phyloP scores from a whole-genome alignment of 2,329 filamentous ascomycete species.

The Ophiosphaerella narmari region DNA sequence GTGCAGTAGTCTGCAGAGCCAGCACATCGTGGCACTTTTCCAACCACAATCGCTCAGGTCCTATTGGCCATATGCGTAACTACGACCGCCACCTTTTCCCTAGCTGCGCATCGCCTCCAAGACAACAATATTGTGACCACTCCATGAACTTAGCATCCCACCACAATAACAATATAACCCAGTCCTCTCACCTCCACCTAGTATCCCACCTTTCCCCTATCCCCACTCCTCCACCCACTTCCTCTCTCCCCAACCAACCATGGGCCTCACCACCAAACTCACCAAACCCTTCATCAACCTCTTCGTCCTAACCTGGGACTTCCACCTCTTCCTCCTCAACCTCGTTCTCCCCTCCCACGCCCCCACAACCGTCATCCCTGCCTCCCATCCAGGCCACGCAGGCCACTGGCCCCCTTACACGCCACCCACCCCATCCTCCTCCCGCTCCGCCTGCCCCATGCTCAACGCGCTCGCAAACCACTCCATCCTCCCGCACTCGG shows the following conservation, averaged over 20 bases:
- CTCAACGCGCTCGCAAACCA: constrained; percentile 42
- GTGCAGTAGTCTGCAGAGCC: constrained; percentile 7
- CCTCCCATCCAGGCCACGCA: constrained; percentile 40
- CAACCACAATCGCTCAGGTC: not conserved
- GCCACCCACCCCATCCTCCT: constrained; percentile 43
- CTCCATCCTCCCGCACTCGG: constrained; percentile 38
- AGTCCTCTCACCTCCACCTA: too few relatives aligned
- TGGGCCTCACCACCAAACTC: constrained; percentile 19
- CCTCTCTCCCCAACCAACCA: constrained; percentile 1
- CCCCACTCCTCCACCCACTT: too few relatives aligned
- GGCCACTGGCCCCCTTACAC: constrained; percentile 46
- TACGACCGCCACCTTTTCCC: constrained; percentile 1
- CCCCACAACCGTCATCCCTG: constrained; percentile 43
- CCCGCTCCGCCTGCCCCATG: constrained; percentile 28
- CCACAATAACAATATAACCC: not conserved
- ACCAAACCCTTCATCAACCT: constrained; percentile 40
- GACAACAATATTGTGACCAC: not conserved
- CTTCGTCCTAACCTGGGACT: constrained; percentile 48
- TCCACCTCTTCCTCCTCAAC: constrained; percentile 46
- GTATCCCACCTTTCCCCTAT: too few relatives aligned
- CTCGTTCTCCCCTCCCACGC: constrained; percentile 44
- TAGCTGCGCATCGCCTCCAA: not conserved
- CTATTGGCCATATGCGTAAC: not conserved
- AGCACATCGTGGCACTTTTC: constrained; percentile 3
- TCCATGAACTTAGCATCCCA: not conserved